Conservation (phyloP, 805 yeast species). For the Groenewaldozyma tartarivorans region DNA sequence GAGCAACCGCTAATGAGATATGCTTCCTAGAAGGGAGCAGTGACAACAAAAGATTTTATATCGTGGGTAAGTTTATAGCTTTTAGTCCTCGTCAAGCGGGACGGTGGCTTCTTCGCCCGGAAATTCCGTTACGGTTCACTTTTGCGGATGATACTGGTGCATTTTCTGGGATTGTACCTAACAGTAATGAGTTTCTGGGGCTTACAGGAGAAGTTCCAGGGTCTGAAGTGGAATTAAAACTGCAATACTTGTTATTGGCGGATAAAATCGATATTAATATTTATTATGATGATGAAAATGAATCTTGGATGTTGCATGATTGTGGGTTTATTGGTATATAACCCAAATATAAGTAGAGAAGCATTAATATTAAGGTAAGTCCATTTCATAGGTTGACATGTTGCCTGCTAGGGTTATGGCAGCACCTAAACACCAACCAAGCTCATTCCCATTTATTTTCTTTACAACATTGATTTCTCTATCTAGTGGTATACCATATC, state of each 20-base stretch:
- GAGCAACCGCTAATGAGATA: no score
- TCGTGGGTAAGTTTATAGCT: no score
- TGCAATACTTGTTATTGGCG: not conserved
- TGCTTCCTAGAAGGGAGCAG: no score
- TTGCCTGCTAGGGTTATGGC: slow-evolving; percentile 30
- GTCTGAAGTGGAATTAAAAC: no score
- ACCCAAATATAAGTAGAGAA: not conserved
- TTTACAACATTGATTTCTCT: slow-evolving; percentile 88
- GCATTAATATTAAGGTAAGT: not conserved
- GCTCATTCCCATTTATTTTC: slow-evolving; percentile 74
- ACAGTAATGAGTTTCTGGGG: no score
- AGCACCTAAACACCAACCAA: slow-evolving; percentile 98
- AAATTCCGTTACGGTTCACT: no score
- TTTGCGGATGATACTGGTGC: no score
- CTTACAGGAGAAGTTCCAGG: no score
- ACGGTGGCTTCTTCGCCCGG: no score
- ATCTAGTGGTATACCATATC: slow-evolving; percentile 83
- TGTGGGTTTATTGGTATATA: not conserved
- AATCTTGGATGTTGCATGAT: not conserved
- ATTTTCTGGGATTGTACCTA: no score
- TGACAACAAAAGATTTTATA: no score
- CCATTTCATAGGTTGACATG: slow-evolving; percentile 1
- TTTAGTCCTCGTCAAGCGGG: no score
- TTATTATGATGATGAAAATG: not conserved
- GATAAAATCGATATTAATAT: not conserved